Evolutionary conservation across 1,139 yeast species (phyloP).

Genomic region (Suhomyces atakaporum): DNA sequence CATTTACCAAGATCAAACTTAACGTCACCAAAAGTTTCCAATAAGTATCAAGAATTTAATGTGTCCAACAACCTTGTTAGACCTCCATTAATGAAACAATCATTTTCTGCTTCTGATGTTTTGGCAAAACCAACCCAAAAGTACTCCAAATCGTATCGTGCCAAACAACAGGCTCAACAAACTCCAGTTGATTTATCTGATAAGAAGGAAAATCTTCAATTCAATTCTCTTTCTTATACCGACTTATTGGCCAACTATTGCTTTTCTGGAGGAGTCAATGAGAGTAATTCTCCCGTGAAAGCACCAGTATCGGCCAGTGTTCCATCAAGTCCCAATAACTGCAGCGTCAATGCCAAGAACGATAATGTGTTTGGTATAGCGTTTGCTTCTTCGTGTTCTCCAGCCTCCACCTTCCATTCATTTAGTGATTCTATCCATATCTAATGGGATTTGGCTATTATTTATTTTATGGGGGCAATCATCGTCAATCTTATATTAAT

Average conservation of each 20-base stretch:
- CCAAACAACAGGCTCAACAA: slow-evolving; percentile 16
- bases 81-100: slow-evolving; percentile 27
- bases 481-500: slow-evolving; percentile 4
- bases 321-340: slow-evolving; percentile 9
- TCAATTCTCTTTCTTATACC: slow-evolving; percentile 31
- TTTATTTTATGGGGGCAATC: too few relatives aligned
- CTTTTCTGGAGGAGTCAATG: slow-evolving; percentile 29
- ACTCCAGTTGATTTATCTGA: neutral
- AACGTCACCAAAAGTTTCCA: slow-evolving; percentile 1
- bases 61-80: slow-evolving; percentile 13
- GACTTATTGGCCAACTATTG: slow-evolving; percentile 37
- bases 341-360: neutral
- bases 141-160: slow-evolving; percentile 23
- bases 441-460: slow-evolving; percentile 11
- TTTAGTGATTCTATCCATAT: slow-evolving; percentile 37
- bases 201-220: slow-evolving; percentile 11
- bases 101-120: slow-evolving; percentile 30
- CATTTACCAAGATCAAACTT: slow-evolving; percentile 4
- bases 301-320: slow-evolving; percentile 2
- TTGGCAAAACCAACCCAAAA: slow-evolving; percentile 18
- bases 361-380: slow-evolving; percentile 13
- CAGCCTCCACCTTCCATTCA: slow-evolving; percentile 34
- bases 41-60: slow-evolving; percentile 1
- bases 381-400: slow-evolving; percentile 20
- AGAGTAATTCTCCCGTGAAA: slow-evolving; percentile 1